phyloP scores from a whole-genome alignment of 495 filamentous ascomycete genomes.

The Penicillium lividum region DNA sequence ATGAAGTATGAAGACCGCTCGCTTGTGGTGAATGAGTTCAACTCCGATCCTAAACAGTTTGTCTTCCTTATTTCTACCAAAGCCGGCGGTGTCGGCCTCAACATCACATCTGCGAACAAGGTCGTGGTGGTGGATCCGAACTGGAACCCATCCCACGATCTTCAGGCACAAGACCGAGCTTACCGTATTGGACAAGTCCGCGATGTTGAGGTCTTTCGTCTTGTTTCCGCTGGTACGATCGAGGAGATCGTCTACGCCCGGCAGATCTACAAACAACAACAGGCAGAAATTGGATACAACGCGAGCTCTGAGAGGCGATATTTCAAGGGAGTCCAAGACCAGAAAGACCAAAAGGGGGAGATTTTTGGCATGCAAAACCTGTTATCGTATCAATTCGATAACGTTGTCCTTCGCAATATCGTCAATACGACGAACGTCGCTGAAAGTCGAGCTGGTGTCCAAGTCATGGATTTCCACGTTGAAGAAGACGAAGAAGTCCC shows the following conservation, averaged over 20 bases:
- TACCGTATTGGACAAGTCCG: slow-evolving; percentile 93
- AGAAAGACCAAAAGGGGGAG: slow-evolving; percentile 80
- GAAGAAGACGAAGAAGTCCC: slow-evolving; percentile 57
- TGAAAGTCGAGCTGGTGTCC: slow-evolving; percentile 83
- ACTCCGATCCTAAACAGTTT: slow-evolving; percentile 83
- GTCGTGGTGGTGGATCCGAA: slow-evolving; percentile 97
- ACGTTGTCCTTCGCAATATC: slow-evolving; percentile 82
- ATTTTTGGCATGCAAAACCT: slow-evolving; percentile 90
- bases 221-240: slow-evolving; percentile 91
- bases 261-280: slow-evolving; percentile 98
- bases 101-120: slow-evolving; percentile 97
- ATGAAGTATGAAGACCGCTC: slow-evolving; percentile 84
- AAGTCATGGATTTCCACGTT: slow-evolving; percentile 72
- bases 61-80: slow-evolving; percentile 95
- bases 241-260: slow-evolving; percentile 97
- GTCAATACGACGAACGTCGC: slow-evolving; percentile 98
- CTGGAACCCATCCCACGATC: slow-evolving; percentile 93
- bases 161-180: slow-evolving; percentile 95
- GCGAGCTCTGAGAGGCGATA: slow-evolving; percentile 90
- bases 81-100: slow-evolving; percentile 86
- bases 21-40: slow-evolving; percentile 84
- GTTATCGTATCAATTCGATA: slow-evolving; percentile 79
- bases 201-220: slow-evolving; percentile 93
- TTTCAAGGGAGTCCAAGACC: slow-evolving; percentile 91
- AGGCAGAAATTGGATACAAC: slow-evolving; percentile 96